Evolutionary conservation across 2,329 filamentous ascomycete genomes (phyloP), one percentile per base, ranked within the genome.

Genomic region (Sclerotinia minor): DNA sequence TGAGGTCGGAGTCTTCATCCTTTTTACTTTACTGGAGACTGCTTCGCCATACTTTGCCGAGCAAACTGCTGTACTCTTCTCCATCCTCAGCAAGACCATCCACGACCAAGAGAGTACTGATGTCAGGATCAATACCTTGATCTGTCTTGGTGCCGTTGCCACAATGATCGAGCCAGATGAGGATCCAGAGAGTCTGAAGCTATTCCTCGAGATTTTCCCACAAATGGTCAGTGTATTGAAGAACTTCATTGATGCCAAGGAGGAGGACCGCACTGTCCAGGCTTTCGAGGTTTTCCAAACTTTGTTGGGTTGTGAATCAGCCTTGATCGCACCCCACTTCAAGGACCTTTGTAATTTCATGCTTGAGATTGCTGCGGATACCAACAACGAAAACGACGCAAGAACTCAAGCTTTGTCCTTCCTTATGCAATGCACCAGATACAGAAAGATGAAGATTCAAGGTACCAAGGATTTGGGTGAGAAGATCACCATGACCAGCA

Each of bases 221-320:
- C 82, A 87, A 75, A 95, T 98, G 90, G 94, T 98, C 69, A 86
- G 88, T 71, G 92, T 97, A 15, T 85, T 98, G 72, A 95, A 97
- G 84, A 85, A 89, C 71, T 87, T 91, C 35, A 91, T 98, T 68
- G 86, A 92, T 74, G 85, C 86, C 68, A 86, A 87, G 68, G 91
- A 97, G 74, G 94, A 97, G 74, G 94, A 97, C 77, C 90, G 91
- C 78, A 89, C 91, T 74, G 92, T 94, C 83, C 89, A 94, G 77
- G 88, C 92, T 35, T 99, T 98, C 75, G 95, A 98, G 78, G 93
- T 97, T 73, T 97, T 98, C 86, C 95, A 98, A 83, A 95, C 92
- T 63, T 89, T 97, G 75, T 86, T 99, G 65, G 91, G 91, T 71
- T 97, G 92, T 78, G 94, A 97, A 78, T 90, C 92, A 41, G 87